A percentile compares a stretch with the other conserved stretches of the same genome.
phyloP scores from a whole-genome alignment of 1,284 basidiomycete species.

The Afroboletus lepidellus region DNA sequence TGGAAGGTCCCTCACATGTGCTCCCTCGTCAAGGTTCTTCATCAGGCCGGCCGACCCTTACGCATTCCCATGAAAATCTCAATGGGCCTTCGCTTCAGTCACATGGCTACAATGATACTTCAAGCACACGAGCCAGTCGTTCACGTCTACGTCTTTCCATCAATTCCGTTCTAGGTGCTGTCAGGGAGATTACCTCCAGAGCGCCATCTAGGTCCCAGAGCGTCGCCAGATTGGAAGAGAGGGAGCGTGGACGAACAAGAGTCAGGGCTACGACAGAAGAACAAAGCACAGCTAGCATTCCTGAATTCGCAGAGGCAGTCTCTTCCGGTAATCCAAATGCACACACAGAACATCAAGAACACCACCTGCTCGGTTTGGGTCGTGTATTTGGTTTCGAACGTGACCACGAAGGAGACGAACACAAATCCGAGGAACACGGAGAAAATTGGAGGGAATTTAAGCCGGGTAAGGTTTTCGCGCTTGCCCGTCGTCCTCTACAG shows the following conservation, averaged over 20 bases:
- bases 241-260: slow-evolving; percentile 25
- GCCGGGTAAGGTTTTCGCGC: slow-evolving; percentile 55
- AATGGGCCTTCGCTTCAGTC: background rate
- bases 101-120: background rate
- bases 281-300: background rate
- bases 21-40: background rate
- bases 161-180: slow-evolving; percentile 38
- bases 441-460: slow-evolving; percentile 91
- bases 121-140: slow-evolving; percentile 15
- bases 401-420: slow-evolving; percentile 10
- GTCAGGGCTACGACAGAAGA: slow-evolving; percentile 9
- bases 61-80: slow-evolving; percentile 7
- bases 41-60: background rate
- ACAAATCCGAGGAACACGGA: slow-evolving; percentile 39
- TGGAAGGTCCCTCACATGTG: slow-evolving; percentile 18
- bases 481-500: background rate
- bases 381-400: slow-evolving; percentile 25
- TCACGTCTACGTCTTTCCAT: slow-evolving; percentile 39
- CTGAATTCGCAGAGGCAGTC: slow-evolving; percentile 11
- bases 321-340: background rate
- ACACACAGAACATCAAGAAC: slow-evolving; percentile 13
- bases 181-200: slow-evolving; percentile 31
- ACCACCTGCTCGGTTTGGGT: slow-evolving; percentile 21
- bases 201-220: slow-evolving; percentile 12
- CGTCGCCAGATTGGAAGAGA: slow-evolving; percentile 11